Evolutionary conservation across 176 grass and related monocot genomes (phyloP).

Genomic region (barley (Hordeum vulgare)): MorexV3_pseudomolecules_assembly NC_058519.1:19846941-19847440

Average conservation of each 20-base stretch:
- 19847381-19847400: no score
- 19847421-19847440: no score
- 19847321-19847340: no score
- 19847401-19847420: no score
- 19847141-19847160: not conserved
- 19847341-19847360: no score
- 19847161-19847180: not conserved
- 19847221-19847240: not conserved
- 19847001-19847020: not conserved
- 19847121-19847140: not conserved
- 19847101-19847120: not conserved
- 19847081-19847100: not conserved
- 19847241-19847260: no score
- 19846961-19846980: not conserved
- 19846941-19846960: not conserved
- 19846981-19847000: not conserved
- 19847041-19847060: not conserved
- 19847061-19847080: not conserved
- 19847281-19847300: no score
- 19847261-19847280: no score
- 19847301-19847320: no score
- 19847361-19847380: no score
- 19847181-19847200: not conserved
- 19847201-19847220: not conserved
- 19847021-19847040: not conserved